Base-by-base conservation (phyloP, 768 basidiomycete genomes). In the Dacryopinax spathularia region DNA sequence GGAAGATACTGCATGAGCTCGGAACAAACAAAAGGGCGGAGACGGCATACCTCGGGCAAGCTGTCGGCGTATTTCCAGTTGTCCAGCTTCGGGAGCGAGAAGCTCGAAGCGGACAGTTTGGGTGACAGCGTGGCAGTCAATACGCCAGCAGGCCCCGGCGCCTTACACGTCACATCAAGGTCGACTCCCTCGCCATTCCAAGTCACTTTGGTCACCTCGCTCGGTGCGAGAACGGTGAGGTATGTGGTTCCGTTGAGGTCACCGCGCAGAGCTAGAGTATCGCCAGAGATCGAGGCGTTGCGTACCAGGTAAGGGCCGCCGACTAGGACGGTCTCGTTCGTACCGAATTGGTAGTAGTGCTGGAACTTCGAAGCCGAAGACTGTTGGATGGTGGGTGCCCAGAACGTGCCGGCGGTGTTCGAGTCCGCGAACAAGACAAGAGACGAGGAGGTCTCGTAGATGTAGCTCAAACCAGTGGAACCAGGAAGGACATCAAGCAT, bases 41-140 rank as follows among this genome's bases (percentile, higher is more conserved):
- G 7, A 4, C 22, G 6, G 48, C 48, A 15, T 44, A 56, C 78
- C 74, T 92, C 91, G 0, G 91, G 91, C 29, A 92, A 73, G 69
- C 84, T 86, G 69, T 90, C 81, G 63, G 78, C 78, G 71, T 82
- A 91, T 72, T 78, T 86, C 91, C 91, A 92, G n/a, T 77, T 76
- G 1, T 73, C 75, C 66, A 91, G 72, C 60, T 70, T 75, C 5
- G 86, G 86, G 9, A 70, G 61, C 1, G 56, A 34, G n/a, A 65
- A 31, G 35, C 22, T 33, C 33, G 63, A 62, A 15, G 63, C 37
- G 39, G 63, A 34, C 29, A 60, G 3, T 10, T 60, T 34, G 27
- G 68, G 60, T 5, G 18, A 2, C 36, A 89, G 69, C 34, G 78
- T 73, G 0, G 79, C 83, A 1, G 78, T 75, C 65, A 86, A 81